Evolutionary conservation across 345 rosid species (phyloP), one percentile per base, ranked within the genome.

Genomic region (Linum lewisii): DNA sequence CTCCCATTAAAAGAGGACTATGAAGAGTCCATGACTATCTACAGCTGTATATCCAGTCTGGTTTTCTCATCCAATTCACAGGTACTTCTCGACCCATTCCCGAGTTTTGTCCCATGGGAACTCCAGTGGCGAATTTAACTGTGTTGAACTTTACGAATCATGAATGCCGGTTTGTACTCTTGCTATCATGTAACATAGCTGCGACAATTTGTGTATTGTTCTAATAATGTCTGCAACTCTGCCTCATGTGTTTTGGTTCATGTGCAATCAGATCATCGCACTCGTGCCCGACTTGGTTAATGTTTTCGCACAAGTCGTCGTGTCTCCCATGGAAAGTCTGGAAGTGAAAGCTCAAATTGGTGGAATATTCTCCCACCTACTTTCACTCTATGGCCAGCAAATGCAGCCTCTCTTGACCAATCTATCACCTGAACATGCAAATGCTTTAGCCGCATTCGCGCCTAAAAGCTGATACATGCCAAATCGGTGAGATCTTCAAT

Each of bases 1-100:
- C 95, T 94, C 72, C 99, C 99, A 42, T 59, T 94, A 45, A 90
- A 82, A 73, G 99, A 94, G 80, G 97, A 94, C 65, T 93, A 63
- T 18, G 99, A 94, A 64, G 99, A 94, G 71, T 94, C 99, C 44
- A 74, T 80, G 80, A 79, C 92, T 47, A 95, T 94, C 47, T 90
- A 90, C 73, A 77, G 75, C 59, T 94, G 97, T 77, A 73, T 90
- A 62, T 87, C 82, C 58, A 70, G 84, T 32, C 95, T 90, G 58
- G 90, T 94, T 60, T 69, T 85, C 70, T 66, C 95, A 22, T 90
- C 97, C 63, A 87, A 89, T 66, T 84, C 87, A 22, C 88, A 87
- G 88, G 99, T 89, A 73, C 23, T 21, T 60, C 34, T 24, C 6
- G 24, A 52, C 16, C 34, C 34, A n/a, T n/a, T 51, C 6, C n/a